These are phyloP conservation scores for Termitomyces sp. DNA, from an alignment of 768 basidiomycete species.

Conservation along the genomic window DNA sequence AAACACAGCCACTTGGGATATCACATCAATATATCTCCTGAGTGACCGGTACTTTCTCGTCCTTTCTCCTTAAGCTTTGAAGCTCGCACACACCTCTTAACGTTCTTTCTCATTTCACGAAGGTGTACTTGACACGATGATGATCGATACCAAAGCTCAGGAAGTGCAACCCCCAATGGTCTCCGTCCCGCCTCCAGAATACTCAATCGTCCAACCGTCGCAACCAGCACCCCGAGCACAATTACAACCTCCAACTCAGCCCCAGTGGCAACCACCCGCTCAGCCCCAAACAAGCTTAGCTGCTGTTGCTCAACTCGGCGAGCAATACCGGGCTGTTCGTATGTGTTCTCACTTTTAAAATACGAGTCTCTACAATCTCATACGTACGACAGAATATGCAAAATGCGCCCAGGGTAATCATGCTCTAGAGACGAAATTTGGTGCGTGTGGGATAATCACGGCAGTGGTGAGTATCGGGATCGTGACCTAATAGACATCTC, in stretches of 20 bases:
- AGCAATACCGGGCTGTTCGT: slow-evolving; percentile 14
- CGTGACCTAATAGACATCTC: not conserved
- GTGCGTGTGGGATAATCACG: slow-evolving; percentile 13
- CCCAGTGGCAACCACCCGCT: not conserved
- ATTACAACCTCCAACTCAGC: not conserved
- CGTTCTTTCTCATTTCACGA: not conserved
- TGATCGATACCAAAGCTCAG: not conserved
- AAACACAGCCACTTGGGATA: not conserved
- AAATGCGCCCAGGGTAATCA: slow-evolving; percentile 14
- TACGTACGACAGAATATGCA: slow-evolving; percentile 8
- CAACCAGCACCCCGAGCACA: not conserved
- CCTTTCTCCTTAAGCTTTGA: not conserved
- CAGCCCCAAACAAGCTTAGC: not conserved
- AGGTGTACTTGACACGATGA: not conserved
- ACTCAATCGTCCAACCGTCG: not conserved
- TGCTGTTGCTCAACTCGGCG: slow-evolving; percentile 10
- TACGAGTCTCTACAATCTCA: not conserved
- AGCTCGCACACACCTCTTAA: not conserved
- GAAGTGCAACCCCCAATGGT: not conserved
- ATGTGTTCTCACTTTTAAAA: not conserved
- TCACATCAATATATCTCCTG: not conserved
- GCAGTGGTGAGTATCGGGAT: slow-evolving; percentile 10
- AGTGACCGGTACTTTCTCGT: not conserved
- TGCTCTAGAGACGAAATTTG: slow-evolving; percentile 9
- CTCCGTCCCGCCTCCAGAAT: not conserved